These are phyloP conservation scores for Plectranthus barbatus DNA, from an alignment of 257 asterid species.

Conservation along the genomic window DNA sequence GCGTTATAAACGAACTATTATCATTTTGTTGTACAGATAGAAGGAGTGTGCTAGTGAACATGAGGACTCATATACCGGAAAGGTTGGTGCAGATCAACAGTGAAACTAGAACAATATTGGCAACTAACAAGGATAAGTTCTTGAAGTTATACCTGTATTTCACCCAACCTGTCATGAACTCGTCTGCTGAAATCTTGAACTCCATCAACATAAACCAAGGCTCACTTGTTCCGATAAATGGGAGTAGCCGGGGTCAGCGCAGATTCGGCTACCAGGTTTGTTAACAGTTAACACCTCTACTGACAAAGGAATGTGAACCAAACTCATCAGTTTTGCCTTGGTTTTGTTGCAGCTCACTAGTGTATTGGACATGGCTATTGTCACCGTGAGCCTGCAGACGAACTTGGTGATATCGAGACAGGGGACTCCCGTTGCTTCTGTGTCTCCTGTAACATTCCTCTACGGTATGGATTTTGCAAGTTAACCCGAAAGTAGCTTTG, in stretches of 20 bases:
- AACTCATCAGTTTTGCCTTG: background rate
- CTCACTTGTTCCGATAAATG: conserved; percentile 49
- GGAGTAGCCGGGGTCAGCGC: conserved; percentile 58
- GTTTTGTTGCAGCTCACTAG: conserved; percentile 43
- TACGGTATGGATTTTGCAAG: conserved; percentile 67
- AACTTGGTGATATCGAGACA: conserved; percentile 53
- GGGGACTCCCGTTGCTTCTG: conserved; percentile 72
- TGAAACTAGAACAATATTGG: conserved; percentile 62
- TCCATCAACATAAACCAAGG: conserved; percentile 60
- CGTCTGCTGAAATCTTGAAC: conserved; percentile 65
- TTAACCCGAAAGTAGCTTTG: background rate
- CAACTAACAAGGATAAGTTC: conserved; percentile 57
- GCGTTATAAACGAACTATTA: background rate
- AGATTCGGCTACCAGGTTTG: conserved; percentile 89
- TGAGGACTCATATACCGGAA: conserved; percentile 81
- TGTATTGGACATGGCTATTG: conserved; percentile 49
- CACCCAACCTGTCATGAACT: conserved; percentile 68
- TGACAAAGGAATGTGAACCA: background rate
- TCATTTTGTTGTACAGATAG: conserved; percentile 44
- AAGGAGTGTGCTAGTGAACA: conserved; percentile 52
- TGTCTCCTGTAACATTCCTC: conserved; percentile 73
- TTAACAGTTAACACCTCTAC: background rate
- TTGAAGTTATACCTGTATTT: conserved; percentile 67
- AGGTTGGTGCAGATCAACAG: conserved; percentile 54
- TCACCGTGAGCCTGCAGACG: conserved; percentile 61